Base-by-base conservation (phyloP, 2,329 filamentous ascomycete species). In the Fusarium camptoceras region DNA sequence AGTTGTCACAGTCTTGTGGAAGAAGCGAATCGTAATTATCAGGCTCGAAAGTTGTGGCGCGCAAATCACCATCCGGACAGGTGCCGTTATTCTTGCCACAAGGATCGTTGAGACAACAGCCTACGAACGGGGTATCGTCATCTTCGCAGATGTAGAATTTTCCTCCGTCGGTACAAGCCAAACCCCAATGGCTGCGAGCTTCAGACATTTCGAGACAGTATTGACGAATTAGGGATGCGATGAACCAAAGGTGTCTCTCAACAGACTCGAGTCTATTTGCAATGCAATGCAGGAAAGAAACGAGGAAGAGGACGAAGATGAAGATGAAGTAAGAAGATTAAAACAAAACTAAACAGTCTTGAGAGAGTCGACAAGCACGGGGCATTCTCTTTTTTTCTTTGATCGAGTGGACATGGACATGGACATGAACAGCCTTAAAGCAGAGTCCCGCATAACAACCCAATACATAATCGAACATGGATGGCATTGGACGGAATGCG, bases 101-200 rank as follows among this genome's bases (percentile, higher is more conserved):
- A 4, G 81, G 81, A 54, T 83, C 69, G 34, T 72, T 71, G 37
- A 73, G 72, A 71, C 82, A 84, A 70, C 82, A 84, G 10, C 82
- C 82, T 34, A 84, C 43, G 59, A 83, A 84, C 59, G 78, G 75
- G 7, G 64, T 54, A 22, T 50, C 56, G 27, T 75, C 75, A 18
- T 74, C 73, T 15, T 75, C 61, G 71, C 81, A 82, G 60, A 82
- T 75, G 74, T 83, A 82, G 43, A 81, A 81, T 7, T 60, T 53
- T 47, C 81, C 79, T 22, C 75, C 76, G 8, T 61, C 55, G 5
- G 77, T 75, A 64, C 82, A 83, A 25, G 70, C 65, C 3, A 81
- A 63, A 37, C 76, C 78, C 25, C 78, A 69, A 27, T 63, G 41
- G n/a, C 55, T 16, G 9, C 51, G 41, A 51, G 67, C 44, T 28